phyloP scores from a whole-genome alignment of 2,329 filamentous ascomycete genomes.

The Colletotrichum abscissum region DNA sequence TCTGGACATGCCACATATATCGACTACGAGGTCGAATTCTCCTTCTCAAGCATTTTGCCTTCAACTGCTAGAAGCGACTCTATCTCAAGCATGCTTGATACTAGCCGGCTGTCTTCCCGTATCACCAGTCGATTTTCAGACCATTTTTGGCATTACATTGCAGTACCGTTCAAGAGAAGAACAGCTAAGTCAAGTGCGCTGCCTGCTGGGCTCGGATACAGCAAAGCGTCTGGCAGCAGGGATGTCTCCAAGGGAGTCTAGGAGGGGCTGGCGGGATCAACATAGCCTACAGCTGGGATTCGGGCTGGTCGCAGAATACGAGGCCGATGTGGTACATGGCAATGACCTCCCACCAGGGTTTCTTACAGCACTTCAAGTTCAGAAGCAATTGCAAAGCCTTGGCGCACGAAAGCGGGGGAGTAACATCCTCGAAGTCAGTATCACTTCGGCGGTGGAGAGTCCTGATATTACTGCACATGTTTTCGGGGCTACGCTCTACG shows the following conservation, averaged over 20 bases:
- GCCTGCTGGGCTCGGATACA: neutral
- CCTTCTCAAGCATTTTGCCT: neutral
- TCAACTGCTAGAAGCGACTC: neutral
- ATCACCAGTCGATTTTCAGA: neutral
- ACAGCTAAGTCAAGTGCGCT: neutral
- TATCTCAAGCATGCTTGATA: neutral
- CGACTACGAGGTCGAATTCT: no score
- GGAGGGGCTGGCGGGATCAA: neutral
- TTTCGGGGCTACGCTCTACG: no score
- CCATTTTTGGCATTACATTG: neutral
- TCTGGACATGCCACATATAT: no score
- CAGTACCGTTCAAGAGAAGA: neutral
- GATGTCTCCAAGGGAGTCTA: no score
- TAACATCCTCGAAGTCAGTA: neutral
- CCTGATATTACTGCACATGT: no score
- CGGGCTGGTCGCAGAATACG: neutral
- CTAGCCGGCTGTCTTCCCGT: neutral
- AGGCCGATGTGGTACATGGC: no score
- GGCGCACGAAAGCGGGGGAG: neutral
- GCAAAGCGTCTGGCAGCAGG: neutral
- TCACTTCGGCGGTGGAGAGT: neutral
- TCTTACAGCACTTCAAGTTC: neutral
- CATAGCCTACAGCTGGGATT: neutral
- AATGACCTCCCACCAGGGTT: neutral
- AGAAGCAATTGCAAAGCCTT: neutral